A percentile compares a stretch with the other conserved stretches of the same genome.
These are phyloP conservation scores for Rhynchospora pubera DNA, from an alignment of 176 grass and related monocot species.

Conservation along the genomic window DNA sequence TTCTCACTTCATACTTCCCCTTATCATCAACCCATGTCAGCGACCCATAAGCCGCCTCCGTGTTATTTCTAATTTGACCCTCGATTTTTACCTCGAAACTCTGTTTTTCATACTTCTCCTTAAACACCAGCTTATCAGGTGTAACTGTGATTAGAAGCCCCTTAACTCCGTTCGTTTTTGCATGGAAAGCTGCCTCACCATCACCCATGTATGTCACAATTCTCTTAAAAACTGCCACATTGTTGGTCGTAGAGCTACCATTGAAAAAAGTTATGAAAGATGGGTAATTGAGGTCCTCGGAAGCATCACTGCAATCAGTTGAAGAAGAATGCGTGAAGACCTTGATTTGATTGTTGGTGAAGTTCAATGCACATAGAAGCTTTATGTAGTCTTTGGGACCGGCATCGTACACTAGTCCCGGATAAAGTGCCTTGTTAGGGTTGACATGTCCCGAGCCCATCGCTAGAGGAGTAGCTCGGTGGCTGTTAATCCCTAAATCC, in stretches of 20 bases:
- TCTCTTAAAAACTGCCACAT: slow-evolving; percentile 32
- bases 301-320: slow-evolving; percentile 38
- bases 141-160: slow-evolving; percentile 38
- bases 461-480: slow-evolving; percentile 32
- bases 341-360: slow-evolving; percentile 51
- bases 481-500: slow-evolving; percentile 15
- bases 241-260: not conserved
- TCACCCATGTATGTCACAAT: slow-evolving; percentile 50
- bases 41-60: slow-evolving; percentile 42
- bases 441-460: slow-evolving; percentile 63
- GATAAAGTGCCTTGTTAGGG: slow-evolving; percentile 63
- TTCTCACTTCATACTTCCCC: slow-evolving; percentile 68
- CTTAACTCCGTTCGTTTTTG: slow-evolving; percentile 27
- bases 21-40: slow-evolving; percentile 67
- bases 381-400: slow-evolving; percentile 42
- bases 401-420: slow-evolving; percentile 63
- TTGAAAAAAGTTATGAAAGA: slow-evolving; percentile 66
- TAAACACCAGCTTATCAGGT: slow-evolving; percentile 28
- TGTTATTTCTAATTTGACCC: slow-evolving; percentile 31
- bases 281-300: slow-evolving; percentile 74
- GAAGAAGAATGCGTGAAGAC: slow-evolving; percentile 32
- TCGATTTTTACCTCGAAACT: slow-evolving; percentile 47
- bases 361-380: slow-evolving; percentile 62
- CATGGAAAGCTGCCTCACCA: slow-evolving; percentile 40
- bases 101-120: slow-evolving; percentile 45